Evolutionary conservation across 2,329 filamentous ascomycete genomes (phyloP), one percentile per base, ranked within the genome.

Genomic region (Thielaviopsis musarum): DNA sequence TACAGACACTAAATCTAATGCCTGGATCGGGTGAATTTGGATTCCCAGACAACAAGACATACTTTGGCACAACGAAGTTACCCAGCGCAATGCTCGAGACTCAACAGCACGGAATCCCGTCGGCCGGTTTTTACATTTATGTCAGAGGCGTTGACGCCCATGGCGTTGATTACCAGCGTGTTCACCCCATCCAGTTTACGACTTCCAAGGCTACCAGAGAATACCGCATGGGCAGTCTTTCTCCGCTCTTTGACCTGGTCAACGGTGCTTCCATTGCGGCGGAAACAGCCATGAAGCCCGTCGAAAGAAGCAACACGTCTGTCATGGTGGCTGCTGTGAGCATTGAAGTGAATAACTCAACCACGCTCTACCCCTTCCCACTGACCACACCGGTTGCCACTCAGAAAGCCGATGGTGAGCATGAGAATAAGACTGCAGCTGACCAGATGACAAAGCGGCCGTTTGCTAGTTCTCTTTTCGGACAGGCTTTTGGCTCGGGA

Each of bases 121-220:
- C 54, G 1, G 19, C 56, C 24, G 24, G 54, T 19, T 59, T 62
- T n/a, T 62, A 59, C 34, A 57, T 62, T 10, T 59, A 59, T 54
- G 60, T 59, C 19, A 62, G 51, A 26, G 60, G 60, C 1, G 56
- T 59, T 7, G 60, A 62, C 22, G 38, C 52, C 9, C 34, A 49
- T n/a, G 54, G 58, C 19, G 24, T 19, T 5, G 53, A 59, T 17
- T 62, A 54, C 49, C 60, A 62, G 34, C 57, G 60, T 45, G 60
- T 62, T 15, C 57, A 59, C 51, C 57, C 60, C 12, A 48, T 62
- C 3, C 53, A 52, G 15, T 62, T 54, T 22, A 34, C 34, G 10
- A 26, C 57, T 28, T 52, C 49, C 9, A 26, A 41, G 6, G 51
- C 57, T 10, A 52, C 30, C 13, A 49, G 52, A 19, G 22, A 52